Conservation (phyloP, 2,329 filamentous ascomycete species). For the Fonsecaea pugnacius region DNA sequence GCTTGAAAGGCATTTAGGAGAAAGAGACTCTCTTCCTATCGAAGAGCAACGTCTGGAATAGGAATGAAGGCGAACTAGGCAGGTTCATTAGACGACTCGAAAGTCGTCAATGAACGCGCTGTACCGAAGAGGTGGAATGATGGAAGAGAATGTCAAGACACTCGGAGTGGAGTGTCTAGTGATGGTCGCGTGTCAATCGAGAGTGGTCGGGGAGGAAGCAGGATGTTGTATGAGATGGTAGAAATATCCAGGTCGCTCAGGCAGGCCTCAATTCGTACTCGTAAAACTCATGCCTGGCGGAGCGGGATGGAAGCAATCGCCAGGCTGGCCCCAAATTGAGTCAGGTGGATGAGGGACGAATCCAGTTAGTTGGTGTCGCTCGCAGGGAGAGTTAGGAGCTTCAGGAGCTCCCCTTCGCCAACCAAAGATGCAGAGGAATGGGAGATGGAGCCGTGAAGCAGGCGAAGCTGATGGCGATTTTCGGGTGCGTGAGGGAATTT, state of each 20-base stretch:
- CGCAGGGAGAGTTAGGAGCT: constrained; percentile 29
- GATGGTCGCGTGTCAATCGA: constrained; percentile 22
- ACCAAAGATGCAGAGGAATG: constrained; percentile 20
- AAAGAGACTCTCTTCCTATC: constrained; percentile 67
- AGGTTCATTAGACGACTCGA: constrained; percentile 97
- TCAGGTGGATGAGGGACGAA: constrained; percentile 29
- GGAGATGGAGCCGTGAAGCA: background rate
- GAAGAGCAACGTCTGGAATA: constrained; percentile 57
- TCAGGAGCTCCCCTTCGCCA: constrained; percentile 18
- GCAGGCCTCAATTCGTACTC: constrained; percentile 30
- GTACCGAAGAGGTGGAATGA: constrained; percentile 28
- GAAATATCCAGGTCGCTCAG: constrained; percentile 12
- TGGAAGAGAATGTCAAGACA: constrained; percentile 28
- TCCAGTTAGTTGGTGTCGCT: constrained; percentile 23
- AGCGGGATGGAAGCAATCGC: constrained; percentile 20
- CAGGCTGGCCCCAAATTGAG: constrained; percentile 17
- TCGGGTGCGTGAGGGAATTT: constrained; percentile 32
- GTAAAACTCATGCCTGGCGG: constrained; percentile 34
- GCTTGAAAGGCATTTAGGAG: constrained; percentile 86
- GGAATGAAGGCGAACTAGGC: constrained; percentile 66
- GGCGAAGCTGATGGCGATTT: constrained; percentile 7
- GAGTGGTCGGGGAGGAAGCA: constrained; percentile 7
- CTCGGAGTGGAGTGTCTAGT: constrained; percentile 37
- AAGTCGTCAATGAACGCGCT: constrained; percentile 91
- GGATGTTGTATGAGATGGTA: constrained; percentile 16